Evolutionary conservation across 2,329 filamentous ascomycete genomes (phyloP).

Genomic region (Cladosporium sp.): DNA sequence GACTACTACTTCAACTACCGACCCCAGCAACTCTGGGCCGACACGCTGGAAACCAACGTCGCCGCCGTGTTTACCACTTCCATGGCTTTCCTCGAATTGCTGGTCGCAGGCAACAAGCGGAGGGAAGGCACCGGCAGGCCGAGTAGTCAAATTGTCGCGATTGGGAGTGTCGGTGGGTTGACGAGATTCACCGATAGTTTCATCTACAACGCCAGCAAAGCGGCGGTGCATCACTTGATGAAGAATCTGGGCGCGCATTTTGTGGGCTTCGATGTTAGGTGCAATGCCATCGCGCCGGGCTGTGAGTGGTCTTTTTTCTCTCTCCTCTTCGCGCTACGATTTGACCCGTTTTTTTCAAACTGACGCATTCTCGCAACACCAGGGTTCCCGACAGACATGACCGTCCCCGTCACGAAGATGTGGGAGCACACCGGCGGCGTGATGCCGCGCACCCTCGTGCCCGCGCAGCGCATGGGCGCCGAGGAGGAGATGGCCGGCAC

Average conservation of each 20-base stretch:
- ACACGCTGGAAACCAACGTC: slow-evolving; percentile 41
- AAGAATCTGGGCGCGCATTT: slow-evolving; percentile 42
- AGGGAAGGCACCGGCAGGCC: slow-evolving; percentile 33
- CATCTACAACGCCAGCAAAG: slow-evolving; percentile 43
- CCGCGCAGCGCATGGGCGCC: slow-evolving; percentile 27
- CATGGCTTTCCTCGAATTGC: slow-evolving; percentile 43
- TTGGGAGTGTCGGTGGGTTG: slow-evolving; percentile 39
- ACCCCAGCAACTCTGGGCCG: slow-evolving; percentile 42
- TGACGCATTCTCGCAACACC: not conserved
- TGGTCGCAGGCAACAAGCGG: slow-evolving; percentile 42
- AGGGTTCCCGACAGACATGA: slow-evolving; percentile 44
- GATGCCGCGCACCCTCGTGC: slow-evolving; percentile 29
- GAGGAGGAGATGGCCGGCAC: slow-evolving; percentile 47
- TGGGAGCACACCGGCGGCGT: slow-evolving; percentile 34
- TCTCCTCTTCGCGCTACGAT: not conserved
- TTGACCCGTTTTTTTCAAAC: not conserved
- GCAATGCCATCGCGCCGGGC: slow-evolving; percentile 45
- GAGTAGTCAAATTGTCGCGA: slow-evolving; percentile 44
- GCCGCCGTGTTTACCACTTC: slow-evolving; percentile 41
- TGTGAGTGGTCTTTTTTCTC: slow-evolving; percentile 21
- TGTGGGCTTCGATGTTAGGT: slow-evolving; percentile 42
- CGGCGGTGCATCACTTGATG: slow-evolving; percentile 41
- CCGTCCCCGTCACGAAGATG: slow-evolving; percentile 26
- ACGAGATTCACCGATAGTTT: slow-evolving; percentile 30
- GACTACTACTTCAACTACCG: slow-evolving; percentile 39